phyloP scores from a whole-genome alignment of 805 yeast genomes.

The Saturnispora quitensis region DNA sequence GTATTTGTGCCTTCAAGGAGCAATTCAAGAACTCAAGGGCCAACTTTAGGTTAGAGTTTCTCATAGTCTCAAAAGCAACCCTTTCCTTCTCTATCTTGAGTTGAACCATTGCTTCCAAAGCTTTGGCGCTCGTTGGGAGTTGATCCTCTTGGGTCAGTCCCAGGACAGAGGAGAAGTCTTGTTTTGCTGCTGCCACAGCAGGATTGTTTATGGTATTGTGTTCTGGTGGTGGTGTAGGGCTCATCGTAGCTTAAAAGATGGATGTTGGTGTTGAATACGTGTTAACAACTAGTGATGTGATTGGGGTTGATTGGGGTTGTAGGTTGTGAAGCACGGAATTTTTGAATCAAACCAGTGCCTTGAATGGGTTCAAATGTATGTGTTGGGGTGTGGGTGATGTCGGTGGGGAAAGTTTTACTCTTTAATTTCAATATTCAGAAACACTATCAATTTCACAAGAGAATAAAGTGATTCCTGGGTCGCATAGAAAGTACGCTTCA shows the following conservation, averaged over 20 bases:
- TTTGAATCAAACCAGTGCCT: neutral
- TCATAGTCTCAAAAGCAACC: slow-evolving; percentile 31
- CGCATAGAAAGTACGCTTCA: neutral
- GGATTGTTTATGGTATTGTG: neutral
- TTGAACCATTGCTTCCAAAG: slow-evolving; percentile 18
- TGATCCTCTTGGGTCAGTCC: neutral
- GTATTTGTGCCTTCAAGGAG: slow-evolving; percentile 16
- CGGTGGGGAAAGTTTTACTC: neutral
- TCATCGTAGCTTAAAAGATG: neutral
- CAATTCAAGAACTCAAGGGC: slow-evolving; percentile 31
- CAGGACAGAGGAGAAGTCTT: neutral
- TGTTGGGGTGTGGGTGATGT: neutral
- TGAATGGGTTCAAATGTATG: neutral
- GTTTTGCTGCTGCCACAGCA: neutral
- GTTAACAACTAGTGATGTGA: neutral
- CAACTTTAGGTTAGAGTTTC: slow-evolving; percentile 26
- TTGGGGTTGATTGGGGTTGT: neutral
- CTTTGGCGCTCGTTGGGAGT: neutral
- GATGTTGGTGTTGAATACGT: neutral
- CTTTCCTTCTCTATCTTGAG: slow-evolving; percentile 35
- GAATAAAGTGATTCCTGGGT: neutral
- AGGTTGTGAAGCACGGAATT: neutral
- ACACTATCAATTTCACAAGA: neutral
- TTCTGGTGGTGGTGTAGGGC: neutral
- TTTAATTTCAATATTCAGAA: neutral